Percentiles rank a stretch among this genome's conserved stretches.
Evolutionary conservation across 2,329 filamentous ascomycete species (phyloP).

Genomic region (Xylaria sp.): DNA sequence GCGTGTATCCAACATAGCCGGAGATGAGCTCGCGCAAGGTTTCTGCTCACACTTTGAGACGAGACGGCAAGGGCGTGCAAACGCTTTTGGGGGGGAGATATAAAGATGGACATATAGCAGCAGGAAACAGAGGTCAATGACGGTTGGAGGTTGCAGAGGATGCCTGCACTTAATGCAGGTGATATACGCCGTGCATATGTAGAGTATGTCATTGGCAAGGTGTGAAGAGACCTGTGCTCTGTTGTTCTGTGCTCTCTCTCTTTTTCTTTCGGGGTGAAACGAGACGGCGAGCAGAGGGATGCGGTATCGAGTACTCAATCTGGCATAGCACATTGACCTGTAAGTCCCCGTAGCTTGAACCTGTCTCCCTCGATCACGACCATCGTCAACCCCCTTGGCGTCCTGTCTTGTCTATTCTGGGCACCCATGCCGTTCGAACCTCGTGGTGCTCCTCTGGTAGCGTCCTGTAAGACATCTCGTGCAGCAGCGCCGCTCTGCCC

Average conservation of each 20-base stretch:
- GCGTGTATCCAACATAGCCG: constrained; percentile 40
- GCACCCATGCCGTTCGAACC: constrained; percentile 25
- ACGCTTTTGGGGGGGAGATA: constrained; percentile 40
- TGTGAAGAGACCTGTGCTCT: constrained; percentile 30
- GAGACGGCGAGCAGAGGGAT: constrained; percentile 25
- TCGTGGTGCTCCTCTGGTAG: constrained; percentile 7
- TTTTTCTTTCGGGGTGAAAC: constrained; percentile 32
- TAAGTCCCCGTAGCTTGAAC: no score
- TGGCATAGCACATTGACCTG: constrained; percentile 3
- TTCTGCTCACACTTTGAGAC: constrained; percentile 36
- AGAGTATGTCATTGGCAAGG: constrained; percentile 29
- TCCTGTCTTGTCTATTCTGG: constrained; percentile 12
- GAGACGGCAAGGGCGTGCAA: constrained; percentile 44
- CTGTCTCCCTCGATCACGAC: not conserved
- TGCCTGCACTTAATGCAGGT: constrained; percentile 44
- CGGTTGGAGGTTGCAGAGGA: constrained; percentile 39
- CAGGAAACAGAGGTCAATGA: constrained; percentile 32
- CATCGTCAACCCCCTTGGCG: constrained; percentile 25
- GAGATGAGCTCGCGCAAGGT: constrained; percentile 32
- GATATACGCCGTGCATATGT: constrained; percentile 39
- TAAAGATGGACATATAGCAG: constrained; percentile 34
- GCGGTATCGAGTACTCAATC: constrained; percentile 3
- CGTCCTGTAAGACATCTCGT: constrained; percentile 32
- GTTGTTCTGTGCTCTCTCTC: no score
- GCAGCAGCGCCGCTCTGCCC: constrained; percentile 18